Base-by-base conservation (phyloP, 495 filamentous ascomycete genomes). In the Aspergillus indologenus region DNA sequence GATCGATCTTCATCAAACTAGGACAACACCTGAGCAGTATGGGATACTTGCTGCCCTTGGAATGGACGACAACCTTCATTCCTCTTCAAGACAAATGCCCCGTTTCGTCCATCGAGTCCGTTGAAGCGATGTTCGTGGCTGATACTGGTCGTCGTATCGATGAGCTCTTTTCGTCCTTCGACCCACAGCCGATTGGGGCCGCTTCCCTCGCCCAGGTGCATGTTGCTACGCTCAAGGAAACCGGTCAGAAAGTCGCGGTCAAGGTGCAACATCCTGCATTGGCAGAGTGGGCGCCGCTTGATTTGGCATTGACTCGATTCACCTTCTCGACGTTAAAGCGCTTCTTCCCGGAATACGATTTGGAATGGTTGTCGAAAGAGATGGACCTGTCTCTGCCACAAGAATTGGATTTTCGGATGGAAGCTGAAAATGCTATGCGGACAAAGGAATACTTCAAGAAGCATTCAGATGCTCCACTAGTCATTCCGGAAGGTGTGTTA, bases 51-150 rank as follows among this genome's bases (percentile, higher is more conserved):
- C 84, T 99, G 6, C 94, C 95, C 1, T 68, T 80, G 19, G 94
- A 99, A 76, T 99, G 95, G 95, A 96, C 92, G 40, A 86, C 87
- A 23, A 97, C 93, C 2, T 98, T 99, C 70, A 87, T 98, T 64
- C 94, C 95, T 3, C 82, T 99, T 5, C 94, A 99, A 73, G 95
- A 99, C 75, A 86, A 87, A 69, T 99, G 94, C 68, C 94, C 94
- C 2, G 87, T 98, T 8, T 96, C 92, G 12, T 93, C 91, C 17
- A 88, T 90, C 70, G 88, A 92, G 65, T 92, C 90, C 18, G 92
- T 99, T 56, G 82, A 88, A 68, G 77, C 84, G 49, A 90, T 99
- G 89, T 93, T 96, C 61, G 67, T 85, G 45, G 73, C 82, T 23
- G 94, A 99, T 63, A 97, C 91, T 0, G 92, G 91, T 2, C 78